These are phyloP conservation scores for Pholiota conissans DNA, from an alignment of 768 basidiomycete genomes.

Conservation along the genomic window DNA sequence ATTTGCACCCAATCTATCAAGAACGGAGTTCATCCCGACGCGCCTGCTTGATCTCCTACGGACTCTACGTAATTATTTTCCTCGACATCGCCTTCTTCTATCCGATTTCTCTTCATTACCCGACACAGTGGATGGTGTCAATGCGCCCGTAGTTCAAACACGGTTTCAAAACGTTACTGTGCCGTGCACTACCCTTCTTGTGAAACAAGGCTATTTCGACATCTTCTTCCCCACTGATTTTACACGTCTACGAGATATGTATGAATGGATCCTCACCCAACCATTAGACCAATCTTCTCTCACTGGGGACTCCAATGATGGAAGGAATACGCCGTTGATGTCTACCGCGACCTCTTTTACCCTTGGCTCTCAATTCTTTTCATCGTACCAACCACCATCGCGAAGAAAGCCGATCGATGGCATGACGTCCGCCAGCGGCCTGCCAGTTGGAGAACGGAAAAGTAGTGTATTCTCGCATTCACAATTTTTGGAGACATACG, in stretches of 20 bases:
- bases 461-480: slow-evolving; percentile 85
- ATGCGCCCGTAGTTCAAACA: slow-evolving; percentile 95
- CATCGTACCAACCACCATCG: slow-evolving; percentile 55
- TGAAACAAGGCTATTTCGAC: slow-evolving; percentile 95
- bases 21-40: slow-evolving; percentile 91
- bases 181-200: slow-evolving; percentile 87
- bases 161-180: slow-evolving; percentile 82
- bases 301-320: slow-evolving; percentile 27
- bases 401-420: slow-evolving; percentile 69
- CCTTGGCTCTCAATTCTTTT: slow-evolving; percentile 69
- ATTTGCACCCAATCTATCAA: slow-evolving; percentile 86
- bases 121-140: slow-evolving; percentile 74
- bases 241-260: slow-evolving; percentile 82
- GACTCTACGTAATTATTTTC: slow-evolving; percentile 80
- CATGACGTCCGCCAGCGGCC: slow-evolving; percentile 70
- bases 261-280: slow-evolving; percentile 77
- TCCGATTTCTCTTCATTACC: slow-evolving; percentile 91
- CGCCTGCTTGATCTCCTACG: slow-evolving; percentile 83
- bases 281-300: slow-evolving; percentile 30
- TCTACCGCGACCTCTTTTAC: slow-evolving; percentile 48
- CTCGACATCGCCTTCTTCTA: slow-evolving; percentile 89
- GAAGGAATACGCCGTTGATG: slow-evolving; percentile 54
- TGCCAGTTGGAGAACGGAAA: slow-evolving; percentile 80
- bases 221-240: slow-evolving; percentile 99
- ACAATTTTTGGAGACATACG: slow-evolving; percentile 88